phyloP scores from a whole-genome alignment of 371 early-diverging fungal species.

The Mortierella sp. region DNA sequence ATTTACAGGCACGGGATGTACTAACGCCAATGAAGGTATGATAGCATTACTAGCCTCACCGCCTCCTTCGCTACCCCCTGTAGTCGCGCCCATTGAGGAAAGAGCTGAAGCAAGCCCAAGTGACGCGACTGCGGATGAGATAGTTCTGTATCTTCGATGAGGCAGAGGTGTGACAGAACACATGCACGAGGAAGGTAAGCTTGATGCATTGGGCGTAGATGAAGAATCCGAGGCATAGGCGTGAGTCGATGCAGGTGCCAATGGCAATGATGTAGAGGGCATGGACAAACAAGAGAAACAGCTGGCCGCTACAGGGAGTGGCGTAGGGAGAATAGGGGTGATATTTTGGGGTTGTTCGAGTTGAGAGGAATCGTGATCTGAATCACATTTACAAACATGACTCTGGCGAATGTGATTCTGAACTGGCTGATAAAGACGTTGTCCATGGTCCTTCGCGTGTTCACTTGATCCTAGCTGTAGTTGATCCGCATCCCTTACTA shows the following conservation, averaged over 20 bases:
- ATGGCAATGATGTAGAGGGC: slow-evolving; percentile 11
- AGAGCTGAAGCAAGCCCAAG: slow-evolving; percentile 24
- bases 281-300: slow-evolving; percentile 18
- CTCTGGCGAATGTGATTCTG: slow-evolving; percentile 1
- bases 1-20: not conserved
- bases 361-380: slow-evolving; percentile 9
- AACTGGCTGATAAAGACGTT: not conserved
- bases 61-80: not conserved
- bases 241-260: slow-evolving; percentile 7
- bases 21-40: slow-evolving; percentile 4
- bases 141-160: slow-evolving; percentile 28
- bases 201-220: not conserved
- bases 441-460: not conserved
- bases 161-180: slow-evolving; percentile 4
- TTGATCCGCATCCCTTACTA: slow-evolving; percentile 13
- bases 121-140: slow-evolving; percentile 24
- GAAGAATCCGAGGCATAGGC: not conserved
- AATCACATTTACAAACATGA: slow-evolving; percentile 14
- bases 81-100: not conserved
- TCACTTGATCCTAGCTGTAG: slow-evolving; percentile 9
- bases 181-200: slow-evolving; percentile 6
- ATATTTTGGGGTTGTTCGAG: not conserved
- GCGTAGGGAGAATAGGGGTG: slow-evolving; percentile 21
- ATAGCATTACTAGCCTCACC: slow-evolving; percentile 14
- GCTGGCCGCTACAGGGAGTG: not conserved